phyloP scores from a whole-genome alignment of 306 rosid species.

The Corylus avellana region DNA sequence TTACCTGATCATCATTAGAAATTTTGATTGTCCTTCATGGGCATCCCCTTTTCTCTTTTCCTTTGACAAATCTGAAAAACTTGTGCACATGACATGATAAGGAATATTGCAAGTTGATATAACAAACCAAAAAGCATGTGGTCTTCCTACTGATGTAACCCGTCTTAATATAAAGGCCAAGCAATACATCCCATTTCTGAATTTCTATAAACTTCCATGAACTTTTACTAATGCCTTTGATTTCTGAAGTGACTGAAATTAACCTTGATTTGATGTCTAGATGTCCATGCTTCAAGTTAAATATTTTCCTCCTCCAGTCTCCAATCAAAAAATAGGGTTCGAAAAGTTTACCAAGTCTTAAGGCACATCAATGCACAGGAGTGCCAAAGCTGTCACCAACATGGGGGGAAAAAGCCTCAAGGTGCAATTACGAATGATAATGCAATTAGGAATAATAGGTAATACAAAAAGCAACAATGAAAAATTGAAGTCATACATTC shows the following conservation, averaged over 20 bases:
- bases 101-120: neutral
- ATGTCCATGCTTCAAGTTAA: neutral
- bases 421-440: neutral
- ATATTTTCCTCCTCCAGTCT: neutral
- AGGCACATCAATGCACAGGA: neutral
- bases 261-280: neutral
- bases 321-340: neutral
- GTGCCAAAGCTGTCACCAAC: constrained; percentile 5
- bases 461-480: neutral
- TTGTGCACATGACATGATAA: neutral
- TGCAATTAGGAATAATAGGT: neutral
- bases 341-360: neutral
- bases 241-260: neutral
- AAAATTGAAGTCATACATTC: neutral
- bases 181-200: neutral
- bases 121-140: neutral
- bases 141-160: neutral
- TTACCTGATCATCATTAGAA: neutral
- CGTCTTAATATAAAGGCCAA: neutral
- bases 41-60: neutral
- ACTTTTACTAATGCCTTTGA: neutral
- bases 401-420: neutral
- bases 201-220: neutral
- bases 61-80: neutral
- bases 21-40: neutral